Evolutionary conservation across 139 green algal genomes (phyloP).

Genomic region (Closterium sp.): DNA sequence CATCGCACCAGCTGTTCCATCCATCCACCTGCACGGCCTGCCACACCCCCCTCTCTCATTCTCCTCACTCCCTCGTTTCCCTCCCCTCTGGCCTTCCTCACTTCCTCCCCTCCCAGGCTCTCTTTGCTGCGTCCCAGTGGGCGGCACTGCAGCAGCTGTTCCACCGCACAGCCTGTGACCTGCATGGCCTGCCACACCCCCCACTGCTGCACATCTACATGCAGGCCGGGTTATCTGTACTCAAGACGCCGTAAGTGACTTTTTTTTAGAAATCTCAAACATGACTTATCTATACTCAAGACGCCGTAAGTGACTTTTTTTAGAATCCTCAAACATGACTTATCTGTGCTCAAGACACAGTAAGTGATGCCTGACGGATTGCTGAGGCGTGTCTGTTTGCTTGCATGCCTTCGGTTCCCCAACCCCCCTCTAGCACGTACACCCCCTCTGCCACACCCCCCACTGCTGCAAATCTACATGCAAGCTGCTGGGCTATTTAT

Average conservation of each 20-base stretch:
- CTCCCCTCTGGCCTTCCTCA: background rate
- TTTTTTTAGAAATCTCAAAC: too few relatives aligned
- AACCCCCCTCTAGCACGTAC: background rate
- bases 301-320: slow-evolving; percentile 54
- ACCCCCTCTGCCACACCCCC: slow-evolving; percentile 62
- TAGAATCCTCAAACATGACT: too few relatives aligned
- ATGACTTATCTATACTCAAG: slow-evolving; percentile 84
- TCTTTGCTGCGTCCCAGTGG: slow-evolving; percentile 65
- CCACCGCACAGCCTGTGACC: slow-evolving; percentile 70
- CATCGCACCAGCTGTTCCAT: too few relatives aligned
- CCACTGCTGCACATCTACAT: slow-evolving; percentile 60
- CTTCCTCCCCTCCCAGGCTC: slow-evolving; percentile 9
- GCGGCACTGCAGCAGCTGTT: slow-evolving; percentile 67
- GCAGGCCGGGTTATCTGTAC: slow-evolving; percentile 77
- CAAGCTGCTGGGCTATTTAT: slow-evolving; percentile 80
- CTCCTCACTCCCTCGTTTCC: background rate
- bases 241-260: slow-evolving; percentile 70
- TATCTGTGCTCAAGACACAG: slow-evolving; percentile 82
- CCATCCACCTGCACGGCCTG: background rate
- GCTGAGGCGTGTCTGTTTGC: background rate
- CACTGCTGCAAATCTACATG: slow-evolving; percentile 56
- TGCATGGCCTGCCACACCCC: slow-evolving; percentile 73
- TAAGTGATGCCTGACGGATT: slow-evolving; percentile 16
- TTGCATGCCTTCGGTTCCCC: background rate
- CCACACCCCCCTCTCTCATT: background rate